Base-by-base conservation (phyloP, 495 filamentous ascomycete species). In the Elaphomyces granulatus region DNA sequence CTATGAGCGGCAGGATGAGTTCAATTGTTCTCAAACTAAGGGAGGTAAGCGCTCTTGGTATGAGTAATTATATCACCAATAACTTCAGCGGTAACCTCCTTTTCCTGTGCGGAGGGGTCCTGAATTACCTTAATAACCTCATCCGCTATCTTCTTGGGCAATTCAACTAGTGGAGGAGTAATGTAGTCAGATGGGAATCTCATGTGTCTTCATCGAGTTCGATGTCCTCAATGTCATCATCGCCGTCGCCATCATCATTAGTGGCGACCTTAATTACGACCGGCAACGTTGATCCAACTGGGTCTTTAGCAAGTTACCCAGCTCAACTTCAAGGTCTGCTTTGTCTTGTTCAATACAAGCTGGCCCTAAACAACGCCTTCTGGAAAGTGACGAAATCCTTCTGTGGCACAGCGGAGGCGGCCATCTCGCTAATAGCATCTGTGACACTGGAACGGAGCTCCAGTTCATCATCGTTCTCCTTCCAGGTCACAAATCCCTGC, bases 61-160 rank as follows among this genome's bases (percentile, higher is more conserved):
- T 92, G 74, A 30, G 81, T 82, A 47, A 98, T 75, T 20, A 98
- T 72, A 51, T 98, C 90, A 38, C 88, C 90, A 32, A 95, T 67
- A 10, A 94, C 86, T 61, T 98, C 90, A 32, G 92, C 72, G 32
- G 92, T 88, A 43, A 96, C 92, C 63, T 98, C 90, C 60, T 98
- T 95, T 67, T 98, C 90, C 42, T 94, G 68, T 16, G 88, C 86
- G 37, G 94, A 73, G 31, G 83, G 82, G 18, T n/a, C n/a, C n/a
- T n/a, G n/a, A 19, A 82, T 88, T 20, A 90, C 80, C 42, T 78
- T 78, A 44, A 68, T 73, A 31, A 84, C 68, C 43, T 92, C 86
- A 56, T 90, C 83, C 80, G n/a, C n/a, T n/a, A n/a, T n/a, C n/a
- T n/a, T n/a, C n/a, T n/a, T n/a, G n/a, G n/a, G n/a, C n/a, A n/a